Conservation (phyloP, 371 early-diverging fungal species). For the Choanephora cucurbitarum region DNA sequence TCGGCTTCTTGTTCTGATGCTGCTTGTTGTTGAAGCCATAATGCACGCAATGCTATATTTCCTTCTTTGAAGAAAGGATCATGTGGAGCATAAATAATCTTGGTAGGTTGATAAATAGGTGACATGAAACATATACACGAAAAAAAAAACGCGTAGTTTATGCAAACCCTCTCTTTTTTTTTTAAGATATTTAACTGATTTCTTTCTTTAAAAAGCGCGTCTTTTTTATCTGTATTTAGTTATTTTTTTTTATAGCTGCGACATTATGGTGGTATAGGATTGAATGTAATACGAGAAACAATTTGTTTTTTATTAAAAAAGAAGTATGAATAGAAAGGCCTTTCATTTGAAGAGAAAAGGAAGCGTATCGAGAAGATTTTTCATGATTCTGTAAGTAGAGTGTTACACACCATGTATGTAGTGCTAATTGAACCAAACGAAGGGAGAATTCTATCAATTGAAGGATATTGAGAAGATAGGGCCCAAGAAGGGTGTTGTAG, state of each 20-base stretch:
- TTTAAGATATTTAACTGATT: no score
- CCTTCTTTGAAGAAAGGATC: slow-evolving; percentile 60
- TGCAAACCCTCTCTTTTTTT: not conserved
- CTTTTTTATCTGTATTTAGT: no score
- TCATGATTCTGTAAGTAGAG: slow-evolving; percentile 70
- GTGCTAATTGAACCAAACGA: slow-evolving; percentile 1
- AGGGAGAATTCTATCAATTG: slow-evolving; percentile 73
- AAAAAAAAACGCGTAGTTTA: slow-evolving; percentile 2
- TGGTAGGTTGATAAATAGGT: slow-evolving; percentile 38
- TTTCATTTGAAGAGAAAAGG: slow-evolving; percentile 82
- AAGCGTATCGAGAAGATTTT: slow-evolving; percentile 74
- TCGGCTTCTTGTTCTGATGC: slow-evolving; percentile 14
- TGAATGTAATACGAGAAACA: no score
- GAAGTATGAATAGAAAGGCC: slow-evolving; percentile 53
- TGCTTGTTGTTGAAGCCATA: slow-evolving; percentile 45
- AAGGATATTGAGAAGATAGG: slow-evolving; percentile 94
- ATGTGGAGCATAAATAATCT: slow-evolving; percentile 30
- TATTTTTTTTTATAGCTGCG: no score
- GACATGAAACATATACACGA: no score
- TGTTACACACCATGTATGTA: not conserved
- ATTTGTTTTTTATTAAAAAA: no score
- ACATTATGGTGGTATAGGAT: no score
- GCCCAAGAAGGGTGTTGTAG: slow-evolving; percentile 87
- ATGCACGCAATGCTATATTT: slow-evolving; percentile 49
- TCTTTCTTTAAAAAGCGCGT: not conserved